Percentiles rank a stretch among this genome's conserved stretches.
phyloP scores from a whole-genome alignment of 441 rosid genomes.

The Pelargonium cotyledonis region DNA sequence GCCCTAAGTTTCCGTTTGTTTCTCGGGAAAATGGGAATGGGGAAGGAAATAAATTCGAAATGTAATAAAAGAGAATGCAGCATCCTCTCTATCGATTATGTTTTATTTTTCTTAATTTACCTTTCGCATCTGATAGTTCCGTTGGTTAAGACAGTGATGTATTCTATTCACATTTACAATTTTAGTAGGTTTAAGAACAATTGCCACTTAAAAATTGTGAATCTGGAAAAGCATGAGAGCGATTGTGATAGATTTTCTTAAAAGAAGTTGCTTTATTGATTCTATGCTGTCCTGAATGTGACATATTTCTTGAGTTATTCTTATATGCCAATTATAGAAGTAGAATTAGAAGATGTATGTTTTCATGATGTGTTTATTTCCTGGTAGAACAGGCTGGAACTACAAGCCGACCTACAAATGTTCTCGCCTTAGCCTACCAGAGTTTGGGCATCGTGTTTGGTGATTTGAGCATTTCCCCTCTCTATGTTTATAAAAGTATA shows the following conservation, averaged over 20 bases:
- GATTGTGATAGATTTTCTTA: too few relatives aligned
- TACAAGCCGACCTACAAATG: neutral
- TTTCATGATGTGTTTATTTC: neutral
- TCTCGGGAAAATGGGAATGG: neutral
- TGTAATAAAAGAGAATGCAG: neutral
- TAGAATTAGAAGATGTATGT: neutral
- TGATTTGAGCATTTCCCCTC: constrained; percentile 3
- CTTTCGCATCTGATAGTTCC: neutral
- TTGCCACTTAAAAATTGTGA: neutral
- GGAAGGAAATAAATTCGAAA: neutral
- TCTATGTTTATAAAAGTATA: constrained; percentile 1
- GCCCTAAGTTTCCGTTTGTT: neutral
- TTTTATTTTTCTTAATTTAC: neutral
- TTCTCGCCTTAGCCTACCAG: neutral
- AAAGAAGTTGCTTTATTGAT: too few relatives aligned
- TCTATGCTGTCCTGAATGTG: too few relatives aligned
- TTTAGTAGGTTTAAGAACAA: neutral
- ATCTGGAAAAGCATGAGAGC: neutral
- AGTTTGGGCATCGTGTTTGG: neutral
- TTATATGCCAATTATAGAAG: neutral
- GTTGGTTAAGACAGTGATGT: too few relatives aligned
- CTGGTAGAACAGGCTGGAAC: neutral
- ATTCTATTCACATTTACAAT: neutral
- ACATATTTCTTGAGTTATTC: neutral
- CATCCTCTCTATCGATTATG: neutral